Base-by-base conservation (phyloP, 257 asterid species). In the Fraxinus anomala region DNA sequence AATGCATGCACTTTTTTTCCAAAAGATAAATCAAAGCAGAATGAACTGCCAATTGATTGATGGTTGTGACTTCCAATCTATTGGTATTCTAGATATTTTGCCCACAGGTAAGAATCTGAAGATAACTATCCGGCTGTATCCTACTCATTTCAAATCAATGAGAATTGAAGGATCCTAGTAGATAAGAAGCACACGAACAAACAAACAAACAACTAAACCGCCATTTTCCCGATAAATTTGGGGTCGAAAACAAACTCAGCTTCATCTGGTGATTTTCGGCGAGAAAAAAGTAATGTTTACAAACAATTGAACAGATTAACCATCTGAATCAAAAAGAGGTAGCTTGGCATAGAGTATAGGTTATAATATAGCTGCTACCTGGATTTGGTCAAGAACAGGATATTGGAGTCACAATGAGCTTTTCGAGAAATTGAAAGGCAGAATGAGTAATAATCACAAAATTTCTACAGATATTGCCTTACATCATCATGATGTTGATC, bases 11-110 rank as follows among this genome's bases (percentile, higher is more conserved):
- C 6, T 10, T 63, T 21, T 63, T 63, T 23, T 21, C 34, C 69
- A 63, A 26, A 63, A 26, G 69, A 63, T 11, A 63, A 63, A 11
- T 8, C 33, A 63, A 63, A 26, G 69, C 36, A 63, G 69, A 26
- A 11, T 11, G 69, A 26, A 63, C 36, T 63, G 69, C 69, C 69
- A 63, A 63, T 24, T 63, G 69, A 34, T 63, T 63, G 69, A 63
- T 4, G 69, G 69, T 63, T 63, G 36, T 63, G 69, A 10, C 17
- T 26, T 26, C 34, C 33, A 63, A 24, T 23, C 30, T 33, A 63
- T 63, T 26, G 19, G 36, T 26, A 63, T 51, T 56, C 28, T 56
- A 63, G 69, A 11, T 24, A 63, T 63, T 63, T 63, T 23, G 36
- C 69, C 33, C 69, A 63, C 69, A 23, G 13, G 34, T 24, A 63